Evolutionary conservation across 2,329 filamentous ascomycete species (phyloP).

Genomic region (Monosporascus sp.): DNA sequence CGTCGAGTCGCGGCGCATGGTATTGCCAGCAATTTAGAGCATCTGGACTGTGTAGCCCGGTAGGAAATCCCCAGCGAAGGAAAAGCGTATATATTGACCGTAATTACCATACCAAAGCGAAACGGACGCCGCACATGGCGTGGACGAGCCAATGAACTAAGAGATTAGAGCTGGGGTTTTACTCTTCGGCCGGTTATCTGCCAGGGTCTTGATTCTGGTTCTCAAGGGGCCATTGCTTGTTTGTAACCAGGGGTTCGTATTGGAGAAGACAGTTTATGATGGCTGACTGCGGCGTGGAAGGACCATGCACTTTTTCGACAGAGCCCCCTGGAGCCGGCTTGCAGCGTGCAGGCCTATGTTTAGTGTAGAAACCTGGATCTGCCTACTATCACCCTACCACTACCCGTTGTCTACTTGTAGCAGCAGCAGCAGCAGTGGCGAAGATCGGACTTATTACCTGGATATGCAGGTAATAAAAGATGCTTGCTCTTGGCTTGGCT

Average conservation of each 20-base stretch:
- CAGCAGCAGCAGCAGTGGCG: neutral
- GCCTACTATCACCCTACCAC: too few species aligned
- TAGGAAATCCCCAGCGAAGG: neutral
- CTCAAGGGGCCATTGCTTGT: neutral
- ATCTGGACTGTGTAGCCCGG: neutral
- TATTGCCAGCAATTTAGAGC: neutral
- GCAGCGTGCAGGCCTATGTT: too few species aligned
- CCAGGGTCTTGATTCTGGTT: neutral
- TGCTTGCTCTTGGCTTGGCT: neutral
- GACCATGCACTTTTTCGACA: too few species aligned
- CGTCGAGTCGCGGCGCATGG: neutral
- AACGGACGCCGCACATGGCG: neutral
- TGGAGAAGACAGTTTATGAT: neutral
- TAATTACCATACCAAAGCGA: neutral
- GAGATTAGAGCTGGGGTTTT: neutral
- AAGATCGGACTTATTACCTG: neutral
- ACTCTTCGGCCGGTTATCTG: neutral
- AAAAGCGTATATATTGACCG: neutral
- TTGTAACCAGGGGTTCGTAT: neutral
- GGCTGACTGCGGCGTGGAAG: too few species aligned
- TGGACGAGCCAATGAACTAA: neutral
- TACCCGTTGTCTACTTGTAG: too few species aligned
- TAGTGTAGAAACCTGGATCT: too few species aligned
- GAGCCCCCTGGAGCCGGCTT: too few species aligned
- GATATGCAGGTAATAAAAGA: neutral